These are phyloP conservation scores for Cicer cuneatum DNA, from an alignment of 306 rosid genomes.

Conservation along the genomic window DNA sequence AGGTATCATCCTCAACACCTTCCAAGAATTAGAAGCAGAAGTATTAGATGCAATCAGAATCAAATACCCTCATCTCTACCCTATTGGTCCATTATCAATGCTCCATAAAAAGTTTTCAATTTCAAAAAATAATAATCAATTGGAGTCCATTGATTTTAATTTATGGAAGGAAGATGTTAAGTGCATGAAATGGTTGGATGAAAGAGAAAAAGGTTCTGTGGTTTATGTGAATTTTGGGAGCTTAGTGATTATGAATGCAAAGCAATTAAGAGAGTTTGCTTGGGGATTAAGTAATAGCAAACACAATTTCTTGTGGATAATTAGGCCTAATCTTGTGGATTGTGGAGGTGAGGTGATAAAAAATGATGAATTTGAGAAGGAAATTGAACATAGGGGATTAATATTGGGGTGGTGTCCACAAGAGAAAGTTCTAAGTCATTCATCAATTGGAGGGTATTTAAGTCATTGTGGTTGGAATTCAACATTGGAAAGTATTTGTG, in stretches of 20 bases:
- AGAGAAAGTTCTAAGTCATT: slow-evolving; percentile 45
- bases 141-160: slow-evolving; percentile 36
- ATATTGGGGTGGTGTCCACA: slow-evolving; percentile 51
- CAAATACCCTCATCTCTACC: slow-evolving; percentile 44
- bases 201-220: slow-evolving; percentile 41
- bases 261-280: slow-evolving; percentile 48
- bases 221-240: slow-evolving; percentile 56
- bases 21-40: slow-evolving; percentile 48
- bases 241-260: slow-evolving; percentile 44
- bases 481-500: slow-evolving; percentile 51
- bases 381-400: slow-evolving; percentile 42
- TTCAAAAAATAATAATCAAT: slow-evolving; percentile 19
- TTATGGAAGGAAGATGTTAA: slow-evolving; percentile 47
- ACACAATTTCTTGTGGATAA: slow-evolving; percentile 47
- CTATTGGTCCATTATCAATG: slow-evolving; percentile 49
- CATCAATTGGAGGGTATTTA: slow-evolving; percentile 44
- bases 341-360: slow-evolving; percentile 36
- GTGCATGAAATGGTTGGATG: slow-evolving; percentile 47
- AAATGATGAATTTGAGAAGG: slow-evolving; percentile 41
- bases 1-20: slow-evolving; percentile 50
- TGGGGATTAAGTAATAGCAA: slow-evolving; percentile 52
- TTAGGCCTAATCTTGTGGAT: slow-evolving; percentile 48
- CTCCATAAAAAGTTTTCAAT: slow-evolving; percentile 30
- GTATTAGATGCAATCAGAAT: slow-evolving; percentile 43
- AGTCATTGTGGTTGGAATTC: slow-evolving; percentile 58